Conservation (phyloP, 768 basidiomycete genomes). For the Mrakia gelida region DNA sequence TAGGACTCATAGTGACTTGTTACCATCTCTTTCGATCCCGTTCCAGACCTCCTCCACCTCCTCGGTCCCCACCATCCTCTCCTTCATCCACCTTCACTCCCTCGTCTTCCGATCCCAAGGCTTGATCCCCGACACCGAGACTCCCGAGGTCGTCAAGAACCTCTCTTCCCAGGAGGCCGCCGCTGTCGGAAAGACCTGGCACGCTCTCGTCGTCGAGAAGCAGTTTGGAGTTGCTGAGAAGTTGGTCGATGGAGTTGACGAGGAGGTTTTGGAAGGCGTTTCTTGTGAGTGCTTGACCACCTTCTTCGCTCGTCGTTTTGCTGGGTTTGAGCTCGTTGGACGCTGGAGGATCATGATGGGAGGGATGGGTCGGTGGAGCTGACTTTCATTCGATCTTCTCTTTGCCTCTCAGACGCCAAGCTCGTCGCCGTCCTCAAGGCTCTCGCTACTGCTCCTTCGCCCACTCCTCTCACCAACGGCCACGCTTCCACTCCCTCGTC, state of each 20-base stretch:
- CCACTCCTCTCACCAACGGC: slow-evolving; percentile 5
- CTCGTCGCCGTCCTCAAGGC: slow-evolving; percentile 5
- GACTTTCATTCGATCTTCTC: not conserved
- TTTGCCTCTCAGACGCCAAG: not conserved
- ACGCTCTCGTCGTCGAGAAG: slow-evolving; percentile 35
- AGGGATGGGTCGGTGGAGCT: not conserved
- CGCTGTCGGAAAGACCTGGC: slow-evolving; percentile 34
- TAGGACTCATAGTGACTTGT: slow-evolving; percentile 28
- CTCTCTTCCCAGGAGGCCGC: slow-evolving; percentile 38
- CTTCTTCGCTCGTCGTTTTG: not conserved
- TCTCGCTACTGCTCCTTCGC: not conserved
- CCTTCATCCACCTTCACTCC: slow-evolving; percentile 39
- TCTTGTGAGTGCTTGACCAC: slow-evolving; percentile 31
- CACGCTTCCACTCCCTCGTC: not conserved
- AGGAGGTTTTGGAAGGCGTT: slow-evolving; percentile 35
- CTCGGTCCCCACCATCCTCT: slow-evolving; percentile 34
- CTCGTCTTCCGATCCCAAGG: slow-evolving; percentile 32
- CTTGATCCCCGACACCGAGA: slow-evolving; percentile 25
- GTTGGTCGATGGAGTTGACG: slow-evolving; percentile 30
- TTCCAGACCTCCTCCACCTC: not conserved
- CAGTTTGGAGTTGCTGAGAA: slow-evolving; percentile 34
- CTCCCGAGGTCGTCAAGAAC: slow-evolving; percentile 34
- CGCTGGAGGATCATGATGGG: not conserved
- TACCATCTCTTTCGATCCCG: too few species aligned
- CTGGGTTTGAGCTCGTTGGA: not conserved